Evolutionary conservation across 2,329 filamentous ascomycete species (phyloP), one percentile per base, ranked within the genome.

Genomic region (Pseudogymnoascus sp.): DNA sequence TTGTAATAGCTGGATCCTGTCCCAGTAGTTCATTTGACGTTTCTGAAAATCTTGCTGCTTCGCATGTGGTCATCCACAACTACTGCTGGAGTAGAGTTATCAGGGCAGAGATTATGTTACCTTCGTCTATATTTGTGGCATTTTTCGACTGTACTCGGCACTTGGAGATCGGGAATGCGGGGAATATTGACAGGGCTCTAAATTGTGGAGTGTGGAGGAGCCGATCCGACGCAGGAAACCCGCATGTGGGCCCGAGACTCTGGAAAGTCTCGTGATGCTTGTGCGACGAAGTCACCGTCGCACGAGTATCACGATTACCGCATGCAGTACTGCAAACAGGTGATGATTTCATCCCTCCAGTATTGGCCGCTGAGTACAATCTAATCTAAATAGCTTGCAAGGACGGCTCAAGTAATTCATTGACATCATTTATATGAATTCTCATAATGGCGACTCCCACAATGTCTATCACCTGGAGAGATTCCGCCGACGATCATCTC

Each of bases 11-110:
- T 41, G 38, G 7, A 23, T 18, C 13, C 23, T 41, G 12, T n/a
- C 6, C 38, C 38, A 41, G 19, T 41, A 23, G n/a, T 41, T 13
- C 38, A 6, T 41, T 23, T 13, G 38, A 63, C 61, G 55, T 60
- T 63, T 45, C 61, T 60, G 55, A 61, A 48, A 33, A 28, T 58
- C 57, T 61, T 18, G 57, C 60, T 45, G 33, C 48, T 55, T 37
- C 60, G 60, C 13, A 63, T 45, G 52, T 61, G 59, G 30, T 63
- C 61, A 55, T 63, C 61, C 26, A 63, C 60, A 61, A 63, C 61
- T 34, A 60, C 57, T 33, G 60, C 35, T 15, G 61, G 57, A 45
- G 19, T 60, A 57, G 30, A 41, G 26, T 52, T 35, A 26, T 15
- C 52, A 28, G 33, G 61, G 55, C 61, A 62, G 34, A 62, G 33